Base-by-base conservation (phyloP, 2,329 filamentous ascomycete genomes). In the Trichoderma oligosporum region DNA sequence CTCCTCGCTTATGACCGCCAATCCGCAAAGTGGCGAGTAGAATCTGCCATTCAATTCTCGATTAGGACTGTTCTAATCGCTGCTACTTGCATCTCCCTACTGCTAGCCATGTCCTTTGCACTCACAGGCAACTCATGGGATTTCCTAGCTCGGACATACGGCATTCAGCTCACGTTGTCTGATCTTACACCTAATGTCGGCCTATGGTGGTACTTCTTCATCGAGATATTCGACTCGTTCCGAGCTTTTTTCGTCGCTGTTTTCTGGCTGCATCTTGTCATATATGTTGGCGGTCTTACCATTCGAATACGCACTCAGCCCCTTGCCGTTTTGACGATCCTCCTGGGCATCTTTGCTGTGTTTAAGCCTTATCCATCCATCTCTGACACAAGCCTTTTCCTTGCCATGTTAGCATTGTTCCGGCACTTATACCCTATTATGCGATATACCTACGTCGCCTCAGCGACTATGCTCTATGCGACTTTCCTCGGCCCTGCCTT, bases 171-270 rank as follows among this genome's bases (percentile, higher is more conserved):
- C 35, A 85, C 94, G 1, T 82, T 99, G 2, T 90, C 91, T 7
- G 94, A 99, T 69, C 80, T 99, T 38, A 95, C 93, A 0, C 94
- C 94, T 11, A 99, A 97, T 63, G 88, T 95, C 27, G 94, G 94
- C 1, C 79, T 99, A 1, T 99, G 94, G 94, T 99, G 94, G 94
- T 99, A 99, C 74, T 99, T 99, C 75, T 97, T 99, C 70, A 96
- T 95, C 64, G 93, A 99, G 70, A 99, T 99, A 85, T 99, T 99
- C 71, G 94, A 99, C 74, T 93, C 92, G 1, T 99, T 99, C 80
- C 84, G 94, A 36, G 87, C 88, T 65, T 99, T 99, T 79, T 99
- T 97, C 79, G 82, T 99, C 3, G 94, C 89, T 55, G 92, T 99
- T 47, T 99, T 99, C 76, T 97, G 95, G 91, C 82, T 99, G 60